Percentiles rank a stretch among this genome's conserved stretches.
phyloP scores from a whole-genome alignment of 345 rosid species.

The Eucalyptus cladocalyx region DNA sequence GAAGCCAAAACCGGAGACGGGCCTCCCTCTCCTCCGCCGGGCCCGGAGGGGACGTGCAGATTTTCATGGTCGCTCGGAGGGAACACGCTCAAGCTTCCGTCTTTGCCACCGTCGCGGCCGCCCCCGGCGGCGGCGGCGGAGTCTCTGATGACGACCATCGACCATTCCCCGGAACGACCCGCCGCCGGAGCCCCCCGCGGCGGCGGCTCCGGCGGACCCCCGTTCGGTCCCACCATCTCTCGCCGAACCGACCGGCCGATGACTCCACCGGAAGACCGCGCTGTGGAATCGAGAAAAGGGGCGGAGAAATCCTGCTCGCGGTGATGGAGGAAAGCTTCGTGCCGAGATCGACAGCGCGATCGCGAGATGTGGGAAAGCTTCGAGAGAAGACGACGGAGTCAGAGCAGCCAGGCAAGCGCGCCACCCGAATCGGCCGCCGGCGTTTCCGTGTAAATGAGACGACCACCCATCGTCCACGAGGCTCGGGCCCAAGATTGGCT shows the following conservation, averaged over 20 bases:
- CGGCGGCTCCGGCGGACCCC: background rate
- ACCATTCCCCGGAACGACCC: background rate
- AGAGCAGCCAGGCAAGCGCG: background rate
- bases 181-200: background rate
- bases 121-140: background rate
- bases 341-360: too few species aligned
- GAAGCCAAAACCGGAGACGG: background rate
- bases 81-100: background rate
- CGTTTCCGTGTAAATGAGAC: background rate
- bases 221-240: background rate
- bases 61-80: conserved; percentile 7
- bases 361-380: too few species aligned
- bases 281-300: background rate
- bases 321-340: background rate
- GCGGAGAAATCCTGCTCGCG: background rate
- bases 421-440: background rate
- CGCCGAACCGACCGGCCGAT: background rate
- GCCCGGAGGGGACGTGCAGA: background rate
- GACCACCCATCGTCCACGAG: background rate
- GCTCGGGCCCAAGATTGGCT: background rate
- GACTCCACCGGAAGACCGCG: background rate
- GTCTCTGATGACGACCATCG: background rate
- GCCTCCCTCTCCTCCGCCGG: background rate
- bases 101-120: background rate
- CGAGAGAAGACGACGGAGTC: background rate